Base-by-base conservation (phyloP, 495 filamentous ascomycete species). In the Talaromyces adpressus region DNA sequence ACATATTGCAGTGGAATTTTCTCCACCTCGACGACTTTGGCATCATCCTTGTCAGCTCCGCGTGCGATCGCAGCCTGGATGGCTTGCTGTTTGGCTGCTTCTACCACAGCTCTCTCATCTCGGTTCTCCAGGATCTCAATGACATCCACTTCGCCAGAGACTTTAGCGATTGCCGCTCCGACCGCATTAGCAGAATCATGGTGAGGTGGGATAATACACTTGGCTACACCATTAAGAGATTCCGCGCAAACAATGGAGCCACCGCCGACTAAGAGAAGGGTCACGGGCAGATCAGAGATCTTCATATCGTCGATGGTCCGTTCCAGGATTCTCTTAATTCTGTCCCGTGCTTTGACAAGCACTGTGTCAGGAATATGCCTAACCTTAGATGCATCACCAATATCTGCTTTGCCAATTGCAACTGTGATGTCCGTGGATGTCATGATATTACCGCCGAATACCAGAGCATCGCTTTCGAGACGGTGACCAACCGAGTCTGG, bases 401-500 rank as follows among this genome's bases (percentile, higher is more conserved):
- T 77, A 0, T 73, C 70, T 8, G 74, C 62, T 11, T 71, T 71
- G 6, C 65, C 69, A 32, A 73, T 68, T 0, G 73, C 76, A 56
- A 78, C 68, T 22, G 79, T 79, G 1, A 78, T 78, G 69, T 85
- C 77, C 7, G 79, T 83, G 22, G 81, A 73, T 2, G 83, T 85
- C 54, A 81, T 65, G 2, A 74, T 71, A n/a, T 74, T 68, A 6
- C 83, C 83, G 30, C 82, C 83, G 66, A 85, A 85, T 0, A 79
- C 75, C 14, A 81, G 59, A 3, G 82, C 72, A 41, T 85, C 73
- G 49, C 69, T 70, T 4, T 71, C 76, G 12, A 86, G 71, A 62
- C 77, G 77, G 65, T 84, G 79, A 9, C 83, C 84, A 0, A 86
- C 84, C 14, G 77, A 81, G 36, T 85, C 82, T 0, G 84, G 83